Percentiles rank a stretch among this genome's conserved stretches.
phyloP scores from a whole-genome alignment of 2,329 filamentous ascomycete species.

The Sporothrix luriei region DNA sequence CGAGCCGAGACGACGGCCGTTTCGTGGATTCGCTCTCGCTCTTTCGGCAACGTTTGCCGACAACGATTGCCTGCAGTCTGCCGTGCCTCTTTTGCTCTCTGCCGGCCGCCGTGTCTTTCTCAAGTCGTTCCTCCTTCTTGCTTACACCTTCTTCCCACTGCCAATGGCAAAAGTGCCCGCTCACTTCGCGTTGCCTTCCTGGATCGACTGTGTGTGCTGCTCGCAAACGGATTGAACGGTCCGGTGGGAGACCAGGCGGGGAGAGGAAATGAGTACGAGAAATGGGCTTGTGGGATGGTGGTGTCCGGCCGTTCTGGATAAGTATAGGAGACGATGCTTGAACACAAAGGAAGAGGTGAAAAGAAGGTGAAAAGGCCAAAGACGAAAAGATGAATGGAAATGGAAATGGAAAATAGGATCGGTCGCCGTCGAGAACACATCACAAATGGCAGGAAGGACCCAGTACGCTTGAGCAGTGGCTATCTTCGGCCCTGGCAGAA shows the following conservation, averaged over 20 bases:
- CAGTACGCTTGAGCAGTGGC: conserved; percentile 13
- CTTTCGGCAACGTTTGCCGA: neutral
- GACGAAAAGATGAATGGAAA: neutral
- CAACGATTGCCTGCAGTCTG: neutral
- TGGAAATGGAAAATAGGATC: neutral
- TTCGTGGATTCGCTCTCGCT: neutral
- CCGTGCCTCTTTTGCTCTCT: neutral
- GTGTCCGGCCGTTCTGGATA: conserved; percentile 7
- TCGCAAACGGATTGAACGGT: conserved; percentile 18
- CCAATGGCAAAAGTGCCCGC: conserved; percentile 2
- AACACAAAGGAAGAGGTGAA: neutral
- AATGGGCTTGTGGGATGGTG: neutral
- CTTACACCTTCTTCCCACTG: neutral
- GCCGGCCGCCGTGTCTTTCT: neutral
- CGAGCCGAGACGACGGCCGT: conserved; percentile 3
- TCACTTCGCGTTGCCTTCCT: neutral
- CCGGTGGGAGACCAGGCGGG: neutral
- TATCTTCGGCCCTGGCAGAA: conserved; percentile 15
- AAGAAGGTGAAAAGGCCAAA: neutral
- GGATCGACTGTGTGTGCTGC: neutral
- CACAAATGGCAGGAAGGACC: neutral
- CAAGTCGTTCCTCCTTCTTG: neutral
- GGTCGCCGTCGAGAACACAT: neutral
- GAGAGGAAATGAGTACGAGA: conserved; percentile 2
- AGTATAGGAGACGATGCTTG: neutral